A percentile compares a stretch with the other conserved stretches of the same genome.
These are phyloP conservation scores for Glycine soja DNA, from an alignment of 306 rosid genomes.

Conservation along the genomic window DNA sequence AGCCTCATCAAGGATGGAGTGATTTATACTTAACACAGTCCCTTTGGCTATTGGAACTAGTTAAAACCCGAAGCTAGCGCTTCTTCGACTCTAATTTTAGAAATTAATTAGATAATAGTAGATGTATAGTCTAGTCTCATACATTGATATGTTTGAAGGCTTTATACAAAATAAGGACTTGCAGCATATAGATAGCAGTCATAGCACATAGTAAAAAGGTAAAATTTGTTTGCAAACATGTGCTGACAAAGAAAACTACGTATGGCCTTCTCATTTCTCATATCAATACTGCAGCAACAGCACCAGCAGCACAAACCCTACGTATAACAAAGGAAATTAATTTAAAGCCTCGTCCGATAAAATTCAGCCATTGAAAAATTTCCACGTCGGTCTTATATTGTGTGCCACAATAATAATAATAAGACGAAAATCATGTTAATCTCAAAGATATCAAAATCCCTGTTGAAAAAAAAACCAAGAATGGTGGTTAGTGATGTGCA, in stretches of 20 bases:
- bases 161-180: neutral
- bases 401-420: neutral
- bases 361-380: neutral
- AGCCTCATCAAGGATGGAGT: neutral
- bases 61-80: neutral
- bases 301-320: slow-evolving; percentile 35
- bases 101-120: neutral
- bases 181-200: neutral
- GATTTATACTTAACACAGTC: neutral
- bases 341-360: neutral
- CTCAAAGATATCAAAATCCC: slow-evolving; percentile 23
- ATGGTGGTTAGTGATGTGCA: slow-evolving; percentile 44
- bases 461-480: slow-evolving; percentile 23
- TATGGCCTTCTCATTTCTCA: neutral
- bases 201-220: neutral
- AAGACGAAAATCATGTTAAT: slow-evolving; percentile 16
- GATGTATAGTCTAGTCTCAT: neutral
- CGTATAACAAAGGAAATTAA: neutral
- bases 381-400: slow-evolving; percentile 28
- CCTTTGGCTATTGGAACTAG: neutral
- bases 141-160: neutral
- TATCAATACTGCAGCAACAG: neutral
- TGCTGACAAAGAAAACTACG: slow-evolving; percentile 26
- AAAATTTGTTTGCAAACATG: neutral
- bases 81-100: neutral